Evolutionary conservation across 495 filamentous ascomycete species (phyloP).

Genomic region (Chaetomium tenue): DNA sequence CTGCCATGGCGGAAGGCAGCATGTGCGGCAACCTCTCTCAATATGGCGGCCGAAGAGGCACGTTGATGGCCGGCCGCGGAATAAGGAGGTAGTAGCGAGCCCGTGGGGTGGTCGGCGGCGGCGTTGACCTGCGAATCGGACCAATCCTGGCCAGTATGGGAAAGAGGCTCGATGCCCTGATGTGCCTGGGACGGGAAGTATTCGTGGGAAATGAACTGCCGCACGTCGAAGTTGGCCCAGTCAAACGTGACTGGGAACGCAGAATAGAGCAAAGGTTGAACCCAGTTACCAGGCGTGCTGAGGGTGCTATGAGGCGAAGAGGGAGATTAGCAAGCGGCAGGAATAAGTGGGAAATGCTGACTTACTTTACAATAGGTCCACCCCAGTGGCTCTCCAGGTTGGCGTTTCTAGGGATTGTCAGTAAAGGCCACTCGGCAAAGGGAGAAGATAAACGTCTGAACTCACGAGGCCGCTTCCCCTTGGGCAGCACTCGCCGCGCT

Average conservation of each 20-base stretch:
- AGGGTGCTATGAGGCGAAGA: background rate
- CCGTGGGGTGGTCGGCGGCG: background rate
- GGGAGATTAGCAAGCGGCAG: background rate
- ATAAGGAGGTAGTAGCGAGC: too few relatives aligned
- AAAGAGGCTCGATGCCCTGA: background rate
- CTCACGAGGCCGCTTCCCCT: background rate
- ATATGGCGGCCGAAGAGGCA: background rate
- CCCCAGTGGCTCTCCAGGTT: background rate
- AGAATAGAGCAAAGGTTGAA: background rate
- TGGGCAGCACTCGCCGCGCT: background rate
- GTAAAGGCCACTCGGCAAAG: background rate
- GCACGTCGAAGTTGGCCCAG: background rate
- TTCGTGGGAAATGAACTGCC: background rate
- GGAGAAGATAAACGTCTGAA: background rate
- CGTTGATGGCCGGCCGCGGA: background rate
- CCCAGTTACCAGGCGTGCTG: background rate
- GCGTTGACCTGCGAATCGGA: background rate
- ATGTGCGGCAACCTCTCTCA: constrained; percentile 1
- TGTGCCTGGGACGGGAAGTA: background rate
- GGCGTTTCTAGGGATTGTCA: background rate
- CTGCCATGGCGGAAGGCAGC: background rate
- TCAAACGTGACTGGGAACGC: background rate
- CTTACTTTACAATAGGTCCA: background rate
- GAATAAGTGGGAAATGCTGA: background rate
- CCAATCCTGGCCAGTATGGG: background rate